phyloP scores from a whole-genome alignment of 1,284 basidiomycete species.

The Irpex sp. region DNA sequence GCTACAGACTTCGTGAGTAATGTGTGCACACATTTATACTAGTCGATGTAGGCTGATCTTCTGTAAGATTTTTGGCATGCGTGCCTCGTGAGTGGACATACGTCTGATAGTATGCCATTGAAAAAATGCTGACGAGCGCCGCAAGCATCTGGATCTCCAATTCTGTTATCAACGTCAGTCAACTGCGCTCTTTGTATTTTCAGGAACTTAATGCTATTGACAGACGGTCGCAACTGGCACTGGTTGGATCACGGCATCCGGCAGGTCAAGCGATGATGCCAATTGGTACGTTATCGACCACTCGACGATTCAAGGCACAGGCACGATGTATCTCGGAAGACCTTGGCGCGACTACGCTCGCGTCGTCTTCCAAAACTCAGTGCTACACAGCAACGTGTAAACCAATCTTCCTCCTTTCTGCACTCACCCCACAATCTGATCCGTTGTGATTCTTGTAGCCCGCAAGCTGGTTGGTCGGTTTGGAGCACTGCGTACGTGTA shows the following conservation, averaged over 20 bases:
- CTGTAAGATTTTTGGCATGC: constrained; percentile 27
- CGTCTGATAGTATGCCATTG: constrained; percentile 28
- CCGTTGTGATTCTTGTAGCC: constrained; percentile 10
- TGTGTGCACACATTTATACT: not conserved
- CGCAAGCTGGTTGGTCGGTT: constrained; percentile 22
- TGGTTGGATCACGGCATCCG: constrained; percentile 51
- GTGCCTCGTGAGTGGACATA: constrained; percentile 18
- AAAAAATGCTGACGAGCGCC: constrained; percentile 26
- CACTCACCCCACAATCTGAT: constrained; percentile 1
- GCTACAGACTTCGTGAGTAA: constrained; percentile 48
- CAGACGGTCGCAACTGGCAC: constrained; percentile 34
- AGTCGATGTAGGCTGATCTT: constrained; percentile 33
- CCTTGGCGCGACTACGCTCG: constrained; percentile 41
- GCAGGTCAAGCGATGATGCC: constrained; percentile 41
- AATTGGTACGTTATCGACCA: constrained; percentile 46
- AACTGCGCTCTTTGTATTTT: not conserved
- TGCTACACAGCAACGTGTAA: constrained; percentile 22
- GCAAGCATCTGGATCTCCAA: constrained; percentile 24
- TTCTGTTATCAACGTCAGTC: constrained; percentile 24
- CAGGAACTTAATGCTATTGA: not conserved
- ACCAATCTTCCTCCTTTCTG: not conserved
- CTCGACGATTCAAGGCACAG: constrained; percentile 42
- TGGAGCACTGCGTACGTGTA: constrained; percentile 19
- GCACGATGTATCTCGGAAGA: constrained; percentile 42
- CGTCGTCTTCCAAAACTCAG: constrained; percentile 23